Base-by-base conservation (phyloP, 2,329 filamentous ascomycete genomes). In the Aciculosporium take region DNA sequence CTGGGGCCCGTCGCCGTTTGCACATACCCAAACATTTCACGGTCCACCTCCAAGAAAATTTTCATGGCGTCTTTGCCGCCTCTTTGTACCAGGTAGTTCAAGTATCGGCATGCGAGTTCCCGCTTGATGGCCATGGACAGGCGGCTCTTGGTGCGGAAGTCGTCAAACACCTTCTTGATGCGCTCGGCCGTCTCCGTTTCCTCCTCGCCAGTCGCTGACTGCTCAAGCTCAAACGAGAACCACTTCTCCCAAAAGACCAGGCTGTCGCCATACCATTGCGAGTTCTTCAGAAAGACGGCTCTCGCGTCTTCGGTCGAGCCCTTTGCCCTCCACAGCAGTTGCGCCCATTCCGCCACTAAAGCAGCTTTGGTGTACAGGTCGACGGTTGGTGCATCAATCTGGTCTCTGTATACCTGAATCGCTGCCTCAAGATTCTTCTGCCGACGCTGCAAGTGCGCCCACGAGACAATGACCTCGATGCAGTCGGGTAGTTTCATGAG, bases 161-260 rank as follows among this genome's bases (percentile, higher is more conserved):
- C 76, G 18, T 84, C 73, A 54, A 89, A 77, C 10, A 95, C 81
- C 40, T 79, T 72, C 63, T 85, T 85, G 56, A 96, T 77, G n/a
- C 80, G 80, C 48, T 78, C 69, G 40, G 79, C 76, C 43, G 86
- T 76, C 43, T 75, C 66, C 1, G 67, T 52, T 54, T 89, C 84
- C 2, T 72, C 68, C 38, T 78, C 73, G 1, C 69, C 63, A 46
- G 67, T 79, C 1, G 79, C 81, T 9, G 84, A 81, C 58, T 94
- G 88, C 43, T 84, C 78, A 37, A 93, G 68, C 65, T 98, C 91
- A 55, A 98, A 94, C 44, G 81, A 69, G 41, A 96, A 73, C 69
- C 87, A 96, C 54, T 76, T 84, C 51, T 79, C 71, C 89, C 91
- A 98, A 68, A 96, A 96, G 33, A 84, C 69, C 27, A 79, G 75